Conservation (phyloP, 495 filamentous ascomycete species). For the Pseudomonodictys pantanalensis region DNA sequence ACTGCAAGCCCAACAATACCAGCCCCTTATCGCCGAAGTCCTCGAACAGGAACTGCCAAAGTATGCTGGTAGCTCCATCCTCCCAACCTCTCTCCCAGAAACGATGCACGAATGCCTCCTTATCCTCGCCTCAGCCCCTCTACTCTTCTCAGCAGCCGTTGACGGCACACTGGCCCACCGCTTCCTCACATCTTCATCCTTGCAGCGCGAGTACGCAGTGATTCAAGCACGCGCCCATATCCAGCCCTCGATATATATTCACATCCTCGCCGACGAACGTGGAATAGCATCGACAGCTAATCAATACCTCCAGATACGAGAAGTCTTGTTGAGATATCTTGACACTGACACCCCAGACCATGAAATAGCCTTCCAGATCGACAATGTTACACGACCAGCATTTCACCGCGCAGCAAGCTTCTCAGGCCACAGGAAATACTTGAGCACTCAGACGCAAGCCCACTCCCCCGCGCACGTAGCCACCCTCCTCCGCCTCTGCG, state of each 20-base stretch:
- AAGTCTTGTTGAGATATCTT: constrained; percentile 5
- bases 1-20: neutral
- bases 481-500: constrained; percentile 5
- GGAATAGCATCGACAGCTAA: constrained; percentile 14
- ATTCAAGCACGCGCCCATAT: constrained; percentile 5
- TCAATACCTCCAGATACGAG: constrained; percentile 13
- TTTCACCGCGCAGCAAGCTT: neutral
- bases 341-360: neutral
- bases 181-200: neutral
- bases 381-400: constrained; percentile 6
- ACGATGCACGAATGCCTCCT: constrained; percentile 20
- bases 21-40: neutral
- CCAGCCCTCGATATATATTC: constrained; percentile 23
- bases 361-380: neutral
- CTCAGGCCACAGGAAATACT: constrained; percentile 13
- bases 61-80: constrained; percentile 9
- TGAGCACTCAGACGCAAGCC: neutral
- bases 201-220: constrained; percentile 9
- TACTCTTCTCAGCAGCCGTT: constrained; percentile 9
- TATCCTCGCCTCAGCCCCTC: constrained; percentile 18
- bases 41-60: constrained; percentile 1
- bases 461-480: neutral
- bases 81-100: neutral
- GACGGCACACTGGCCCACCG: constrained; percentile 4
- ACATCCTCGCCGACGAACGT: constrained; percentile 11